Conservation (phyloP, 768 basidiomycete species). For the Kwoniella botswanensis region DNA sequence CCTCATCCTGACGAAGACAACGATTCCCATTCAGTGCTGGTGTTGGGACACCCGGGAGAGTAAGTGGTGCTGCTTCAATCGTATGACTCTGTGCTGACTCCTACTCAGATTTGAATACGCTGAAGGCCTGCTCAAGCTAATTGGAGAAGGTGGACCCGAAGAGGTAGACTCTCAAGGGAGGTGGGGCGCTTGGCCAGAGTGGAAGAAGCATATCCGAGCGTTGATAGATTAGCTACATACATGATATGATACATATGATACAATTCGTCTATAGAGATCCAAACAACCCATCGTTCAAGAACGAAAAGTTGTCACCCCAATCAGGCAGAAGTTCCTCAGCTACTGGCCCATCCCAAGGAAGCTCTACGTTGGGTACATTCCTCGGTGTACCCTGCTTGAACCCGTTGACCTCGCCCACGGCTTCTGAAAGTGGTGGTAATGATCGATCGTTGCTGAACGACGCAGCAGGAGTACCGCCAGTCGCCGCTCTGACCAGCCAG, state of each 20-base stretch:
- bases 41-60: constrained; percentile 29
- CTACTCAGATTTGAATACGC: constrained; percentile 20
- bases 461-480: background rate
- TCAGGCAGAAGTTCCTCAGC: constrained; percentile 1
- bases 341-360: background rate
- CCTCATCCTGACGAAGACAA: constrained; percentile 21
- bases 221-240: constrained; percentile 20
- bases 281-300: constrained; percentile 18
- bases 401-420: constrained; percentile 1
- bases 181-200: constrained; percentile 27
- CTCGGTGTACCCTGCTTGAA: constrained; percentile 3
- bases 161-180: constrained; percentile 20
- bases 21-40: constrained; percentile 22
- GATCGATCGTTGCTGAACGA: background rate
- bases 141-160: constrained; percentile 23
- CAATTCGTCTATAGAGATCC: background rate
- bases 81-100: constrained; percentile 1
- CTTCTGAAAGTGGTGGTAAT: background rate
- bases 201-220: constrained; percentile 28
- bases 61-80: constrained; percentile 2
- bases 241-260: constrained; percentile 1
- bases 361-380: background rate
- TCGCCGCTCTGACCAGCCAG: constrained; percentile 14
- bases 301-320: constrained; percentile 19
- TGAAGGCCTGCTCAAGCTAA: constrained; percentile 23